These are phyloP conservation scores for Lentinula edodes DNA, from an alignment of 768 basidiomycete genomes.

Conservation along the genomic window DNA sequence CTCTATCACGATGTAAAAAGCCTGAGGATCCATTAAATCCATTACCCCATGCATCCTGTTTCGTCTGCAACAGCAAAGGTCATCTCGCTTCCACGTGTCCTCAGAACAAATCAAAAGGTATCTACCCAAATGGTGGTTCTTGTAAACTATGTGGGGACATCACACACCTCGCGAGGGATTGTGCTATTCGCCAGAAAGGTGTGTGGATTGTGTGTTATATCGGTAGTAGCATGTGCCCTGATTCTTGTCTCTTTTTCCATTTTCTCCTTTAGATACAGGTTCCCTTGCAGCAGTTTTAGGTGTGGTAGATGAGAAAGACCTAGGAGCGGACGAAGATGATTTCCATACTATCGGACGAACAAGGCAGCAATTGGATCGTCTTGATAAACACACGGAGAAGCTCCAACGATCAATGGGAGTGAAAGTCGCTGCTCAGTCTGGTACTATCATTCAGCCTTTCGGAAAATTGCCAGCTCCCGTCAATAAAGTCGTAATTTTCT, in stretches of 20 bases:
- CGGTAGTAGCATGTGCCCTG: background rate
- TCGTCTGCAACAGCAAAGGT: slow-evolving; percentile 79
- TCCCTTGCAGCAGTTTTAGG: slow-evolving; percentile 34
- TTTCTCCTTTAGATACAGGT: slow-evolving; percentile 25
- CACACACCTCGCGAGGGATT: slow-evolving; percentile 82
- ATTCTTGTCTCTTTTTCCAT: background rate
- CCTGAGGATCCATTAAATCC: slow-evolving; percentile 56
- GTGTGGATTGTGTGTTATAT: slow-evolving; percentile 6
- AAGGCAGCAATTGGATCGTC: slow-evolving; percentile 52
- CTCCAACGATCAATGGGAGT: slow-evolving; percentile 35
- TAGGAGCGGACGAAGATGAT: slow-evolving; percentile 92
- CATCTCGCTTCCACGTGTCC: slow-evolving; percentile 85
- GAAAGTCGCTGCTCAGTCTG: slow-evolving; percentile 38
- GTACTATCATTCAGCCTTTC: slow-evolving; percentile 26
- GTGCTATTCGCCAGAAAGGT: slow-evolving; percentile 60
- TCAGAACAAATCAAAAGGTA: slow-evolving; percentile 69
- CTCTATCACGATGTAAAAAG: slow-evolving; percentile 71
- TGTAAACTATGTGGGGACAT: slow-evolving; percentile 89
- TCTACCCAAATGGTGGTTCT: slow-evolving; percentile 87
- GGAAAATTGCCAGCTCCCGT: slow-evolving; percentile 21
- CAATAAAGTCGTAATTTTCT: slow-evolving; percentile 49
- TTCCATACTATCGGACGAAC: slow-evolving; percentile 78
- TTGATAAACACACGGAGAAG: slow-evolving; percentile 46
- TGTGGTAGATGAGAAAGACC: slow-evolving; percentile 30
- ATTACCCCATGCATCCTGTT: slow-evolving; percentile 87